Conservation (phyloP, 1,284 basidiomycete species). For the Rhodotorula sp. region DNA sequence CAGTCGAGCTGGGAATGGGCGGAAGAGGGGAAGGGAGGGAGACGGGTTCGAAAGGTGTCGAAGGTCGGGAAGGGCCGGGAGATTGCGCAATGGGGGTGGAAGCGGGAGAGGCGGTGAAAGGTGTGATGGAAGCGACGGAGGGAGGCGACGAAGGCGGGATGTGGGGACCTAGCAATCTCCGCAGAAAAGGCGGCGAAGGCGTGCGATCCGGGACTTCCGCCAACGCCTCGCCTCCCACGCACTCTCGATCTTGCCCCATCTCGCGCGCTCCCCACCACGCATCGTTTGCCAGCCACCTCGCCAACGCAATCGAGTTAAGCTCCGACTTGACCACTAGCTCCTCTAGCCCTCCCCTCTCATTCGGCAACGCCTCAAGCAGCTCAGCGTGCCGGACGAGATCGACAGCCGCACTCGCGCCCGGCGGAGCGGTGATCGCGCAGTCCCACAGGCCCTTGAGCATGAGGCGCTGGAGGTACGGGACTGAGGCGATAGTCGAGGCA, state of each 20-base stretch:
- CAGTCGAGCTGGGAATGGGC: too few relatives aligned
- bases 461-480: conserved; percentile 1
- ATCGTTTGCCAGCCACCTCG: conserved; percentile 11
- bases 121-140: too few relatives aligned
- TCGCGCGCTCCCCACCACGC: neutral
- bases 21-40: neutral
- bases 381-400: conserved; percentile 16
- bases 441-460: conserved; percentile 17
- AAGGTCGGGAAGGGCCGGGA: too few relatives aligned
- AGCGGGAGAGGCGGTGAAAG: too few relatives aligned
- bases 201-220: neutral
- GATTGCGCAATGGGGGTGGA: too few relatives aligned
- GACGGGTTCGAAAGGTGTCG: neutral
- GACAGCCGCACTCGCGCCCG: conserved; percentile 6
- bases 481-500: neutral
- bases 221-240: neutral
- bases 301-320: conserved; percentile 20
- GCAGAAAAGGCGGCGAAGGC: neutral
- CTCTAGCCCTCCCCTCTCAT: neutral
- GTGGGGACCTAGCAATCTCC: too few relatives aligned
- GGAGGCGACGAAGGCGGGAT: too few relatives aligned
- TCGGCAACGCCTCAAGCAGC: conserved; percentile 5
- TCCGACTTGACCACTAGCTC: conserved; percentile 9
- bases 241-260: neutral
- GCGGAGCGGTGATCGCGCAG: neutral